Evolutionary conservation across 352 stramenopile species (phyloP), one percentile per base, ranked within the genome.

Genomic region (Plasmopara halstedii): DNA sequence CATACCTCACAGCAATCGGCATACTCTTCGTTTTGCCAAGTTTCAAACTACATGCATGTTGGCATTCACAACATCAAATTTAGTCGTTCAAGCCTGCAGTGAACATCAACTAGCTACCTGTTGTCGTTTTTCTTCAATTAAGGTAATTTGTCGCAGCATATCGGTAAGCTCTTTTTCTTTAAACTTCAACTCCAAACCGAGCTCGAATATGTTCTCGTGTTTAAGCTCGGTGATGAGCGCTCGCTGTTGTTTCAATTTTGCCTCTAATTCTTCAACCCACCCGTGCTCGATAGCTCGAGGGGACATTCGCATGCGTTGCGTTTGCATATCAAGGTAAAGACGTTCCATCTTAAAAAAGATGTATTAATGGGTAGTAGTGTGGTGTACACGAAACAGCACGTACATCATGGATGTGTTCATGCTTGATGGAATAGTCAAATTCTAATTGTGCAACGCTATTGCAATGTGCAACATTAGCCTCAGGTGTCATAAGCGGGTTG

Each of bases 241-340:
- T 14, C 76, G 70, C 43, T 91, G 74, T 7, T 50, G 20, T 6
- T 75, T 67, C 58, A 88, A 82, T 42, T 88, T 88, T 2, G 58
- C 58, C 27, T 91, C 76, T 76, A 91, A 88, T 62, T 87, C 74
- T 62, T 87, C 74, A 1, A 91, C 70, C 80, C 76, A 91, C 1
- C 80, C 80, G 6, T 88, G 73, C 19, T 87, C 73, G 22, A 91
- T 88, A 2, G 80, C 80, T 8, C 80, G 68, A 1, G 80, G 76
- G 1, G 76, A 91, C 10, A 91, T 64, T 8, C 74, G 73, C 45
- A 85, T 62, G 1, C 73, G 66, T 50, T 91, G 80, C 0, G 65
- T 80, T 43, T 85, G 68, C 80, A 88, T 91, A 41, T 91, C 80
- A 22, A 88, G 50, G 33, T 82, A 91, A 29, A 87, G 84, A 20